Percentiles rank a stretch among this genome's conserved stretches.
Evolutionary conservation across 495 filamentous ascomycete species (phyloP).

Genomic region (Penicillium cosmopolitanum): DNA sequence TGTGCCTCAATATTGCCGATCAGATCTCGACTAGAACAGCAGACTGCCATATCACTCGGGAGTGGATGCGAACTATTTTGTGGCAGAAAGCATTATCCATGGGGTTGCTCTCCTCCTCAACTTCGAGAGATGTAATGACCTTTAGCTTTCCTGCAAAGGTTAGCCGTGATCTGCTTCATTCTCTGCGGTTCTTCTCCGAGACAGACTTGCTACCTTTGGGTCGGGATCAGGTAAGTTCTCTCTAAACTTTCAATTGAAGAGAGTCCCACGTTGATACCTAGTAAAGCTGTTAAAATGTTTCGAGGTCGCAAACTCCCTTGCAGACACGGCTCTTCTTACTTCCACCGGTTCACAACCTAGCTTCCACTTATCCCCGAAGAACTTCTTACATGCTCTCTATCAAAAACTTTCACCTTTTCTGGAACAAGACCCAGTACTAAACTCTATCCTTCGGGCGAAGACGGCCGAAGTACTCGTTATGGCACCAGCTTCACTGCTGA

Average conservation of each 20-base stretch:
- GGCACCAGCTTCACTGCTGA: conserved; percentile 29
- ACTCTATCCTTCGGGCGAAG: conserved; percentile 34
- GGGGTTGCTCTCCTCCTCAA: conserved; percentile 55
- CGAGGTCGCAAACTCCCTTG: conserved; percentile 39
- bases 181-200: conserved; percentile 29
- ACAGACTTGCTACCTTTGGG: conserved; percentile 36
- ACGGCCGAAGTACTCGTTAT: conserved; percentile 34
- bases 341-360: background rate
- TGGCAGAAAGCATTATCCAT: conserved; percentile 69
- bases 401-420: conserved; percentile 37
- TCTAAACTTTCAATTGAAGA: background rate
- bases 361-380: conserved; percentile 31
- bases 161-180: conserved; percentile 65
- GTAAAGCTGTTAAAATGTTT: conserved; percentile 38
- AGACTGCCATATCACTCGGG: conserved; percentile 37
- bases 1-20: conserved; percentile 17
- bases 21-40: conserved; percentile 27
- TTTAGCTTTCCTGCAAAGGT: conserved; percentile 73
- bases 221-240: conserved; percentile 33
- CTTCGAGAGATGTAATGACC: conserved; percentile 61
- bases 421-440: conserved; percentile 30
- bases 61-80: conserved; percentile 77
- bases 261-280: background rate
- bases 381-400: conserved; percentile 38
- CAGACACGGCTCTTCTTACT: conserved; percentile 34